These are phyloP conservation scores for Sistotremastrum suecicum DNA, from an alignment of 768 basidiomycete species.

Conservation along the genomic window DNA sequence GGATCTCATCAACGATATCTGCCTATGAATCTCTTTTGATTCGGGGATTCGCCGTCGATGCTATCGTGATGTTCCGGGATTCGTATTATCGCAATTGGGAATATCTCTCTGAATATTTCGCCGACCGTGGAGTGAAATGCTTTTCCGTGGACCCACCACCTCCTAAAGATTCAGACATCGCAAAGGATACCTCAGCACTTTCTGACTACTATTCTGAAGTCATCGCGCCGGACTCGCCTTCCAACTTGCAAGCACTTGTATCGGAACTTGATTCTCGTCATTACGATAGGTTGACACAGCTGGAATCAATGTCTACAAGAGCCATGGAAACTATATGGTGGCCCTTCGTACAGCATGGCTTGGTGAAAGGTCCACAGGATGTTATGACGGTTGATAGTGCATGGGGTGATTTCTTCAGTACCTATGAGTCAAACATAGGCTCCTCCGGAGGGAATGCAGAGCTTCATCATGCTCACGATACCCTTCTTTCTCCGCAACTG, in stretches of 20 bases:
- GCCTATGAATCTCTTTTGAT: constrained; percentile 83
- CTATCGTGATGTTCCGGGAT: constrained; percentile 73
- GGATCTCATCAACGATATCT: constrained; percentile 86
- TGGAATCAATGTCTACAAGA: constrained; percentile 66
- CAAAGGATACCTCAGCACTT: constrained; percentile 36
- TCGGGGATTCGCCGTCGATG: constrained; percentile 83
- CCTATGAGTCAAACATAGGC: constrained; percentile 28
- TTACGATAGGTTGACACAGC: constrained; percentile 44
- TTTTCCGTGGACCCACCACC: constrained; percentile 47
- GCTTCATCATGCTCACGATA: constrained; percentile 15
- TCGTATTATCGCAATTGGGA: constrained; percentile 79
- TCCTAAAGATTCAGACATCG: constrained; percentile 23
- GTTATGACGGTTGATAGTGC: constrained; percentile 91
- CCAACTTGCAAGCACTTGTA: constrained; percentile 33
- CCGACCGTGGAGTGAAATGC: constrained; percentile 49
- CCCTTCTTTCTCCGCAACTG: constrained; percentile 45
- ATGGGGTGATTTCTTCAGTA: constrained; percentile 71
- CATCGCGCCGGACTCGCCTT: constrained; percentile 19
- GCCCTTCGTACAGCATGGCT: constrained; percentile 91
- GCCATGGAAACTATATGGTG: constrained; percentile 82
- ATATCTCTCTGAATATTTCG: constrained; percentile 70
- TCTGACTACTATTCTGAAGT: constrained; percentile 60
- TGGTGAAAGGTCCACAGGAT: constrained; percentile 50
- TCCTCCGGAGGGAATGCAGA: constrained; percentile 1
- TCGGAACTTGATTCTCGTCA: constrained; percentile 53